phyloP scores from a whole-genome alignment of 2,329 filamentous ascomycete genomes.

The Botrytis byssoidea region DNA sequence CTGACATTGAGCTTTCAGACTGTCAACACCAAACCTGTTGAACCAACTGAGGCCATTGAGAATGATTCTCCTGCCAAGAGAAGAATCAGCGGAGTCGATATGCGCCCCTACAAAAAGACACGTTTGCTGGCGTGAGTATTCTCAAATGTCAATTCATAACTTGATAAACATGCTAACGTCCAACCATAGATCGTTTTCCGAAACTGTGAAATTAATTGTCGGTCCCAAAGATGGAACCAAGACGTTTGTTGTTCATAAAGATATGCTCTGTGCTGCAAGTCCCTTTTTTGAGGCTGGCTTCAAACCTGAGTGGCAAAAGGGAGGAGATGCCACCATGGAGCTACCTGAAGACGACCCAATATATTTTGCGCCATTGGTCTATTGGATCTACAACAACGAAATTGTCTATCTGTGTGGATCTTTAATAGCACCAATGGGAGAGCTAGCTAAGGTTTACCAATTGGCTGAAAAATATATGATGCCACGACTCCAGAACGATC shows the following conservation, averaged over 20 bases:
- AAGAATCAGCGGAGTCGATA: not conserved
- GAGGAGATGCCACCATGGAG: slow-evolving; percentile 4
- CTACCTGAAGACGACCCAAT: slow-evolving; percentile 9
- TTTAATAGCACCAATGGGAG: too few species aligned
- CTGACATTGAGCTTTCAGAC: not conserved
- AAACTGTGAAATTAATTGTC: slow-evolving; percentile 17
- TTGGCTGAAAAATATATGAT: not conserved
- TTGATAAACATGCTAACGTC: not conserved
- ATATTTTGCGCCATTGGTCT: not conserved
- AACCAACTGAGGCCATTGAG: not conserved
- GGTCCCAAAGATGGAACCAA: not conserved
- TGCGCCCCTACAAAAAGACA: not conserved
- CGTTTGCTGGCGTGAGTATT: not conserved
- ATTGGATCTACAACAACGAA: slow-evolving; percentile 1
- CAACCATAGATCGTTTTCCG: not conserved
- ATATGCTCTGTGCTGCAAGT: slow-evolving; percentile 23
- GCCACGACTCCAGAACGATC: slow-evolving; percentile 7
- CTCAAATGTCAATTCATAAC: not conserved
- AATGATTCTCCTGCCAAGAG: not conserved
- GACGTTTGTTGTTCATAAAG: slow-evolving; percentile 21
- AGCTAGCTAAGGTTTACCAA: not conserved
- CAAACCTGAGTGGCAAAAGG: slow-evolving; percentile 22
- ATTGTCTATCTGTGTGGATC: not conserved
- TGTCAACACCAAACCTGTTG: not conserved
- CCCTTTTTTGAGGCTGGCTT: slow-evolving; percentile 22